Percentiles rank a stretch among this genome's conserved stretches.
Evolutionary conservation across 768 basidiomycete species (phyloP).

Genomic region (Naganishia vaughanmartiniae): DNA sequence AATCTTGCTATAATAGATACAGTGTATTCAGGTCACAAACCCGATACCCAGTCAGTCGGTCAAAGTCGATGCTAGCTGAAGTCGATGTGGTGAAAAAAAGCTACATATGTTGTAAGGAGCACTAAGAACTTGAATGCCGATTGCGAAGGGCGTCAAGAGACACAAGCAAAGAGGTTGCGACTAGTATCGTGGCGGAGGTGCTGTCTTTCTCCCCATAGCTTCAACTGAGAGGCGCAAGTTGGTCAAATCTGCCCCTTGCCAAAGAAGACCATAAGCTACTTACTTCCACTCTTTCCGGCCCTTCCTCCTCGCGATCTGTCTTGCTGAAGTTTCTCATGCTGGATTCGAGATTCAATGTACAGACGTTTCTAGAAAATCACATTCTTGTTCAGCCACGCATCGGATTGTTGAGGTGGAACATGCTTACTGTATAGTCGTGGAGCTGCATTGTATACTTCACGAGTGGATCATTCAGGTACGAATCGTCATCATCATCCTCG

Average conservation of each 20-base stretch:
- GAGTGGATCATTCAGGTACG: constrained; percentile 14
- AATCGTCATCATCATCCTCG: background rate
- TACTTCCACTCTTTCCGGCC: constrained; percentile 24
- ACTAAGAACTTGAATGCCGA: background rate
- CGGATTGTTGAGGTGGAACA: background rate
- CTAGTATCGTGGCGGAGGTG: constrained; percentile 1
- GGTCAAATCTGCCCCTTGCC: background rate
- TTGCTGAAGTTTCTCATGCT: constrained; percentile 16
- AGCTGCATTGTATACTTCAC: constrained; percentile 22
- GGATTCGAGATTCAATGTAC: constrained; percentile 23
- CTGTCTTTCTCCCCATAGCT: constrained; percentile 20
- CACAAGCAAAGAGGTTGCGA: background rate
- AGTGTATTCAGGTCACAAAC: background rate
- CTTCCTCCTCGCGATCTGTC: constrained; percentile 22
- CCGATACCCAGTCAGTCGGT: background rate
- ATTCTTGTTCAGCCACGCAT: background rate
- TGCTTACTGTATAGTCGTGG: constrained; percentile 16
- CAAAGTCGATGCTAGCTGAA: constrained; percentile 5
- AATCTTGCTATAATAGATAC: constrained; percentile 5
- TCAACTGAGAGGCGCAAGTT: background rate
- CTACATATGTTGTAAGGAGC: constrained; percentile 8
- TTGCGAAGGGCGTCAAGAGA: background rate
- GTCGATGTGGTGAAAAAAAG: background rate
- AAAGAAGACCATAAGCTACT: background rate
- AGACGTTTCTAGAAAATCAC: constrained; percentile 14